Percentiles rank a stretch among this genome's conserved stretches.
phyloP scores from a whole-genome alignment of 306 rosid species.

The Pyrus communis region DNA sequence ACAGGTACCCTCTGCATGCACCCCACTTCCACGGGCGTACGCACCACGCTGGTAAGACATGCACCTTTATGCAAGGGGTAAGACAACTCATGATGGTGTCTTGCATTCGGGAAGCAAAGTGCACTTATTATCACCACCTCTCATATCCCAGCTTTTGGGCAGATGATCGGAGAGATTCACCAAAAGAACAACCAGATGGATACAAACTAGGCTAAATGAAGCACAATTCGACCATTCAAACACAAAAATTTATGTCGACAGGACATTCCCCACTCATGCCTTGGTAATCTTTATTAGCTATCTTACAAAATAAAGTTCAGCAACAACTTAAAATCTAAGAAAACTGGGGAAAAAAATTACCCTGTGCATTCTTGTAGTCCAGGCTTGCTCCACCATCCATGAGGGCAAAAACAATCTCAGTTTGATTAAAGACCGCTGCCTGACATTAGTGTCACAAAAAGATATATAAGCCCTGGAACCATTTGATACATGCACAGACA shows the following conservation, averaged over 20 bases:
- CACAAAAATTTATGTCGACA: not conserved
- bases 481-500: not conserved
- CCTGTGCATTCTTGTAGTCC: constrained; percentile 86
- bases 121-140: not conserved
- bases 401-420: constrained; percentile 84
- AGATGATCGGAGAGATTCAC: not conserved
- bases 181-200: not conserved
- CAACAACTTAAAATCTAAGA: not conserved
- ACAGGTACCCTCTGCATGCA: not conserved
- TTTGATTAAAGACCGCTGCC: constrained; percentile 96
- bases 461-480: constrained; percentile 4
- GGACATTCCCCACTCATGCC: constrained; percentile 1
- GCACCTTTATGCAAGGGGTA: not conserved
- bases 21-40: not conserved
- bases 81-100: not conserved
- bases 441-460: constrained; percentile 18
- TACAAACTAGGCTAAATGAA: not conserved
- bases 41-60: not conserved
- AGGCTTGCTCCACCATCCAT: constrained; percentile 92
- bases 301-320: not conserved
- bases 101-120: not conserved
- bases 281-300: not conserved
- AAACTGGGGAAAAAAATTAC: constrained; percentile 33
- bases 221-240: not conserved
- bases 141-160: not conserved